Conservation (phyloP, 495 filamentous ascomycete species). For the Talaromyces thailandensis region DNA sequence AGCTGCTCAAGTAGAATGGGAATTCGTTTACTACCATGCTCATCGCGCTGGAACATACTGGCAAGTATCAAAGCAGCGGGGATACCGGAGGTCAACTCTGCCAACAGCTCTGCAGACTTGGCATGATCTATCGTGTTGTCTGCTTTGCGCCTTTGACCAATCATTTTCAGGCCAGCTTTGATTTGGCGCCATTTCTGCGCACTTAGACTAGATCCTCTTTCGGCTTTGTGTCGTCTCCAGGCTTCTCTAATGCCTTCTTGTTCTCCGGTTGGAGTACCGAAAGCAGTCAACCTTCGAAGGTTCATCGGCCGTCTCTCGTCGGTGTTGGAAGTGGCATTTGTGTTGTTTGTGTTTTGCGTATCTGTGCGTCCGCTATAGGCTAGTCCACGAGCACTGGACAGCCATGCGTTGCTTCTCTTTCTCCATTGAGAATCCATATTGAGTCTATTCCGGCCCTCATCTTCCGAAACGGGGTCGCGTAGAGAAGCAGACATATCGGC, state of each 20-base stretch:
- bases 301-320: slow-evolving; percentile 60
- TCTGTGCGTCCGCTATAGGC: slow-evolving; percentile 42
- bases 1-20: slow-evolving; percentile 93
- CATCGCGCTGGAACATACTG: slow-evolving; percentile 94
- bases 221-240: slow-evolving; percentile 45
- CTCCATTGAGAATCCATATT: slow-evolving; percentile 47
- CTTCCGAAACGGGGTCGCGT: slow-evolving; percentile 73
- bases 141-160: slow-evolving; percentile 69
- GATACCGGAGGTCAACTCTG: slow-evolving; percentile 83
- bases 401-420: slow-evolving; percentile 44
- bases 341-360: slow-evolving; percentile 13
- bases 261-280: slow-evolving; percentile 52
- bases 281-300: slow-evolving; percentile 64
- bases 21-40: slow-evolving; percentile 89
- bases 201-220: slow-evolving; percentile 65
- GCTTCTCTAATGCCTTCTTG: slow-evolving; percentile 37
- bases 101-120: slow-evolving; percentile 94
- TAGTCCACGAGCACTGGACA: slow-evolving; percentile 46
- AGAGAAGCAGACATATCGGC: slow-evolving; percentile 56
- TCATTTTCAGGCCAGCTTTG: slow-evolving; percentile 73
- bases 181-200: slow-evolving; percentile 81
- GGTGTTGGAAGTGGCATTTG: slow-evolving; percentile 27
- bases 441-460: slow-evolving; percentile 73
- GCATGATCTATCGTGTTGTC: slow-evolving; percentile 81
- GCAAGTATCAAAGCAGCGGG: slow-evolving; percentile 89